phyloP scores from a whole-genome alignment of 352 stramenopile species.

The Globisporangium okanoganense region DNA sequence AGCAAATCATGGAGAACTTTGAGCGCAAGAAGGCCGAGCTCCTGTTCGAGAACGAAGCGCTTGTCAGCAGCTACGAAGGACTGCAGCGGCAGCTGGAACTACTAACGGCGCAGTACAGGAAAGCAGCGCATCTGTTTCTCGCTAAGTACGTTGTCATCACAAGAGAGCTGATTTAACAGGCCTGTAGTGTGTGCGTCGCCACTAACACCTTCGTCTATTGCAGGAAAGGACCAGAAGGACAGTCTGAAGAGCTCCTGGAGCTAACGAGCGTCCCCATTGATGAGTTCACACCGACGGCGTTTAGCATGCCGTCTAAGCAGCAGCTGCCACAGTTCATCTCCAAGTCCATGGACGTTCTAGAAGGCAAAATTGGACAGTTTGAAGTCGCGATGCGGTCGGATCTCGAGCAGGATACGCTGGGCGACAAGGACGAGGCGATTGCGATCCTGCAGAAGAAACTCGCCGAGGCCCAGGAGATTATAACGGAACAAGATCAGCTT shows the following conservation, averaged over 20 bases:
- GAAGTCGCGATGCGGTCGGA: constrained; percentile 56
- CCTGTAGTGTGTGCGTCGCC: background rate
- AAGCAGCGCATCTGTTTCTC: constrained; percentile 64
- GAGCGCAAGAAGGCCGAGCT: constrained; percentile 62
- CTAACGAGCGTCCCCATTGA: constrained; percentile 55
- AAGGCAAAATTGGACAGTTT: constrained; percentile 47
- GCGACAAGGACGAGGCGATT: constrained; percentile 26
- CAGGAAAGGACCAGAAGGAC: constrained; percentile 40
- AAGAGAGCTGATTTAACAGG: no score
- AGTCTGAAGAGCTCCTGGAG: constrained; percentile 43
- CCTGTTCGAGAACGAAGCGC: constrained; percentile 58
- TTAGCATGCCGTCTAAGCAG: constrained; percentile 64
- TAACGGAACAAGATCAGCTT: constrained; percentile 65
- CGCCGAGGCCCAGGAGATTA: constrained; percentile 53
- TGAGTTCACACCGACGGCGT: constrained; percentile 55
- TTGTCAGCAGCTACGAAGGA: constrained; percentile 48
- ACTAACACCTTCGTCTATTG: background rate
- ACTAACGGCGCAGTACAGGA: constrained; percentile 71
- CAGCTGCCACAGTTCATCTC: constrained; percentile 50
- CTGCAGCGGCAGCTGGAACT: constrained; percentile 59
- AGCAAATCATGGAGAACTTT: constrained; percentile 59
- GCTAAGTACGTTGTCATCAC: constrained; percentile 42
- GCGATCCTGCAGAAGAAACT: constrained; percentile 55
- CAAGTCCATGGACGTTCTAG: constrained; percentile 40
- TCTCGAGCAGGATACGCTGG: constrained; percentile 24